A percentile compares a stretch with the other conserved stretches of the same genome.
These are phyloP conservation scores for Geotrichum citri-aurantii DNA, from an alignment of 1,139 yeast species.

Conservation along the genomic window DNA sequence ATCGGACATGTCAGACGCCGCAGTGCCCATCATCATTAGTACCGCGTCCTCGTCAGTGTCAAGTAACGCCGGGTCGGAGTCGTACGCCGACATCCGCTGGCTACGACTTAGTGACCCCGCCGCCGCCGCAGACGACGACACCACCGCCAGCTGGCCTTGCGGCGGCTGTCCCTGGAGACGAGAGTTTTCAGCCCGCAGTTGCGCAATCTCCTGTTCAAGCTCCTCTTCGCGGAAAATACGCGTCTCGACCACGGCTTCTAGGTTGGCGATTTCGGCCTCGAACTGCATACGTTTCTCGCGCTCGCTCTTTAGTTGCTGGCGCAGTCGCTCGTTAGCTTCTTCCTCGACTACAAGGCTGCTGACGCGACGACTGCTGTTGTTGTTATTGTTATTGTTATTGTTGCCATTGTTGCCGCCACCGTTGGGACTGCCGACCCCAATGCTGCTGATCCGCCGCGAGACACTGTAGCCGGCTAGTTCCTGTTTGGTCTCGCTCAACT, in stretches of 20 bases:
- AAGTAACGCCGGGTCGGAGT: neutral
- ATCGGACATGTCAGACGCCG: neutral
- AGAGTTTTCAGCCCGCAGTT: neutral
- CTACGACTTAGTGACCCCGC: neutral
- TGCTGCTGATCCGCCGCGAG: neutral
- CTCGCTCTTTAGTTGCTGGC: slow-evolving; percentile 11
- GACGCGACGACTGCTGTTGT: no score
- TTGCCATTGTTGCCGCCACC: neutral
- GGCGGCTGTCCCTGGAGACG: neutral
- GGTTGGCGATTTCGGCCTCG: slow-evolving; percentile 12
- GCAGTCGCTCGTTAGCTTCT: slow-evolving; percentile 4
- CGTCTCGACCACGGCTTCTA: slow-evolving; percentile 14
- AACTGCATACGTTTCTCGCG: slow-evolving; percentile 8
- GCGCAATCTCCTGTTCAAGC: slow-evolving; percentile 10
- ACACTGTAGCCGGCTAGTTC: slow-evolving; percentile 8
- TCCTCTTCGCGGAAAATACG: slow-evolving; percentile 17
- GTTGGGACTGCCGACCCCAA: neutral
- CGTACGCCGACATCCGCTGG: neutral
- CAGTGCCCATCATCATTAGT: neutral
- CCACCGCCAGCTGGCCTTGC: neutral
- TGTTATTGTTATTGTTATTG: no score
- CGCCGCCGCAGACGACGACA: neutral
- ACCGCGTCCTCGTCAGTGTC: neutral
- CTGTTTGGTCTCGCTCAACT: slow-evolving; percentile 27
- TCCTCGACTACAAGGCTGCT: neutral